Evolutionary conservation across 2,329 filamentous ascomycete species (phyloP).

Genomic region (Oidium heveae): DNA sequence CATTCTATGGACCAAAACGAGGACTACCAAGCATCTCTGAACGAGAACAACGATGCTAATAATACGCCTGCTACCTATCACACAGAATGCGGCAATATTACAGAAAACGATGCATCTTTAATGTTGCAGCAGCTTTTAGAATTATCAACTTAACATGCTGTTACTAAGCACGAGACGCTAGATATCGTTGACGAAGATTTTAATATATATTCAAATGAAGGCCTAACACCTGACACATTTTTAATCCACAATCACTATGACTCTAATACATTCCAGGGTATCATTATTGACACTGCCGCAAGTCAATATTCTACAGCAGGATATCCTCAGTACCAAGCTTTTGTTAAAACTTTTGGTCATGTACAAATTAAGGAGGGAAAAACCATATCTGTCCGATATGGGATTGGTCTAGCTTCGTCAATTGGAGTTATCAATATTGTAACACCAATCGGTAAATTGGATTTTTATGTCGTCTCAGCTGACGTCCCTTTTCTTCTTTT

Average conservation of each 20-base stretch:
- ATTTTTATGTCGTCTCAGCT: not conserved
- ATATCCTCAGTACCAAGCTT: not conserved
- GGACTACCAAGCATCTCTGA: not conserved
- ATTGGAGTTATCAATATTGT: not conserved
- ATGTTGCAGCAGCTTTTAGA: not conserved
- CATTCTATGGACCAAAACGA: not conserved
- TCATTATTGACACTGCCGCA: not conserved
- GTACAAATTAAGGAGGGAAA: not conserved
- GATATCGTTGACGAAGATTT: not conserved
- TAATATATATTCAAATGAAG: not conserved
- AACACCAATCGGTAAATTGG: not conserved
- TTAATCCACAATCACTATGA: not conserved
- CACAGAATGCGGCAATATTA: not conserved
- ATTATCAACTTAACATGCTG: not conserved
- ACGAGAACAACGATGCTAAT: not conserved
- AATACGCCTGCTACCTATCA: not conserved
- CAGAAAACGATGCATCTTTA: not conserved
- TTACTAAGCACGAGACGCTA: not conserved
- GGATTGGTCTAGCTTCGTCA: not conserved
- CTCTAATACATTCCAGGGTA: not conserved
- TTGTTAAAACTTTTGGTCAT: not conserved
- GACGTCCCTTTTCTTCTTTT: not conserved
- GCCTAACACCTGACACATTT: not conserved
- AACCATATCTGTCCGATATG: not conserved
- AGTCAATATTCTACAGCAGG: not conserved